phyloP scores from a whole-genome alignment of 108 stramenopile species.

The Skeletonema marinoi region DNA sequence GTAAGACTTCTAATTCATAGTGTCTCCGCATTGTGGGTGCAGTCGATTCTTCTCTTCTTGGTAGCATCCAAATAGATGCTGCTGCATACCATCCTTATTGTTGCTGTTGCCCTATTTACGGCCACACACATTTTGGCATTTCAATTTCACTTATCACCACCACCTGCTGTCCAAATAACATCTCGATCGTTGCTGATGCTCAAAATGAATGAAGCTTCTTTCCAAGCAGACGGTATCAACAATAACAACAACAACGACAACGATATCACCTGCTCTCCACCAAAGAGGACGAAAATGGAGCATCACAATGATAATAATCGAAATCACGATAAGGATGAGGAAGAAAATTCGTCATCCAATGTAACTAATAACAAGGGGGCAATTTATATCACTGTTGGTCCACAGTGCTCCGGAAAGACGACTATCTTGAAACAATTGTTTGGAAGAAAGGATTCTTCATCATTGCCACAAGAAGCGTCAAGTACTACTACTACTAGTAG shows the following conservation, averaged over 20 bases:
- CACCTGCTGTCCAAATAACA: too few species aligned
- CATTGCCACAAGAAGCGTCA: not conserved
- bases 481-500: too few species aligned
- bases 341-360: too few species aligned
- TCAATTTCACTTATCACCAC: not conserved
- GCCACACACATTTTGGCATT: not conserved
- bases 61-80: too few species aligned
- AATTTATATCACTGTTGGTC: constrained; percentile 80
- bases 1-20: too few species aligned
- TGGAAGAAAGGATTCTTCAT: constrained; percentile 5
- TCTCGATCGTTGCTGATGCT: not conserved
- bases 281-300: not conserved
- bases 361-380: constrained; percentile 43
- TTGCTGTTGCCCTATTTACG: too few species aligned
- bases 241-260: not conserved
- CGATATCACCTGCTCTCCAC: not conserved
- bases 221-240: not conserved
- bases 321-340: not conserved
- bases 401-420: constrained; percentile 80
- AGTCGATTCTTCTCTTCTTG: too few species aligned
- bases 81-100: too few species aligned
- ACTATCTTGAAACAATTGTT: constrained; percentile 53
- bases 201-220: constrained; percentile 1
- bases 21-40: too few species aligned
- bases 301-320: not conserved